Conservation (phyloP, 176 grass and related monocot species). For the Cenchrus purpureus region DNA sequence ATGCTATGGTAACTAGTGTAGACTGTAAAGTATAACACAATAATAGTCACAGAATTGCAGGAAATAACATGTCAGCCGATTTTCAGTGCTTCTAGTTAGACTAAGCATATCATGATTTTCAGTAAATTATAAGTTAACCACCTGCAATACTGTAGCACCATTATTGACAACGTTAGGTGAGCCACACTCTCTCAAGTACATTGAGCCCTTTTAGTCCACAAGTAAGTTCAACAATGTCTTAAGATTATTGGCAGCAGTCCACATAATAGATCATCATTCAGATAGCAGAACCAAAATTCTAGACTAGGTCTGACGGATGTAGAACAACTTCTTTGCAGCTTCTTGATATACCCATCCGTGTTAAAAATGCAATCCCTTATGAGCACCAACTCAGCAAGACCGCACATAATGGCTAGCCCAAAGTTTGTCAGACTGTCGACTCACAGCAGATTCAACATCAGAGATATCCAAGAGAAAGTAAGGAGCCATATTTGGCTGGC, state of each 20-base stretch:
- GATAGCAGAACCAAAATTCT: neutral
- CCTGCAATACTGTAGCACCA: conserved; percentile 22
- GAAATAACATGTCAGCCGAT: neutral
- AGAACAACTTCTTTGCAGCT: conserved; percentile 32
- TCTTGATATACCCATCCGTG: conserved; percentile 38
- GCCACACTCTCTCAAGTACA: conserved; percentile 34
- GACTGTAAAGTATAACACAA: neutral
- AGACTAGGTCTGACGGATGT: neutral
- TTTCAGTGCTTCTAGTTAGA: neutral
- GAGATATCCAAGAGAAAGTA: neutral
- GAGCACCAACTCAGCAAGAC: conserved; percentile 9
- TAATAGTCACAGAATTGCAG: neutral
- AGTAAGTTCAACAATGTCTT: conserved; percentile 19
- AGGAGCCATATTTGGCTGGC: neutral
- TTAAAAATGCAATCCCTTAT: conserved; percentile 41
- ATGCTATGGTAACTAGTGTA: neutral
- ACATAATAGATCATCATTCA: conserved; percentile 2
- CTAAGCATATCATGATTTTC: neutral
- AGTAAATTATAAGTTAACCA: neutral
- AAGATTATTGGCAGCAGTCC: conserved; percentile 36
- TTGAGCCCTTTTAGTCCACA: conserved; percentile 27
- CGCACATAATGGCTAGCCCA: neutral
- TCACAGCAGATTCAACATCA: neutral
- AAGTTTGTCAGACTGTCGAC: neutral
- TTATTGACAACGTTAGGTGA: conserved; percentile 36